These are phyloP conservation scores for Rhizophagus sp. DNA, from an alignment of 192 early-diverging fungal genomes.

Conservation along the genomic window DNA sequence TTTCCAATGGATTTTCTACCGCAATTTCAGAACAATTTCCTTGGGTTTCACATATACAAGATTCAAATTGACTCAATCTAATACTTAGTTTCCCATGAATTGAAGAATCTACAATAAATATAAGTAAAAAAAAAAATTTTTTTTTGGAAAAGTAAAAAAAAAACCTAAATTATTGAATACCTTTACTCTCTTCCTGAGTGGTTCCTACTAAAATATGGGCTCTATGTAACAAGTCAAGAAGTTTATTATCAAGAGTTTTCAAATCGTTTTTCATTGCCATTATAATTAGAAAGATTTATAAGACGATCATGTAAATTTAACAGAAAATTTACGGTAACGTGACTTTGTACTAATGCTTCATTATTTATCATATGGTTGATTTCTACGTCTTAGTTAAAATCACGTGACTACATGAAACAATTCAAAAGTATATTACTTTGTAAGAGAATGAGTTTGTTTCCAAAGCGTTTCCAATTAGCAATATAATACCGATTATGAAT, in stretches of 20 bases:
- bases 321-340: too few relatives aligned
- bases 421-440: too few relatives aligned
- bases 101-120: not conserved
- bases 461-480: too few relatives aligned
- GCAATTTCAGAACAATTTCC: not conserved
- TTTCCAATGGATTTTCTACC: not conserved
- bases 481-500: too few relatives aligned
- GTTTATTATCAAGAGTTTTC: constrained; percentile 9
- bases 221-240: constrained; percentile 1
- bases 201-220: constrained; percentile 15
- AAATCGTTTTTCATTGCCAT: not conserved
- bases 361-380: too few relatives aligned
- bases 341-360: too few relatives aligned
- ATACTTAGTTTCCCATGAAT: not conserved
- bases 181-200: not conserved
- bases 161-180: not conserved
- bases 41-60: not conserved
- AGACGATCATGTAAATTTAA: too few relatives aligned
- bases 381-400: too few relatives aligned
- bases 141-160: not conserved
- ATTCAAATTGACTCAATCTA: not conserved
- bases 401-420: too few relatives aligned
- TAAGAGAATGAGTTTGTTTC: too few relatives aligned
- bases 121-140: not conserved
- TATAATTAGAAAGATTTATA: too few relatives aligned